Percentiles rank a stretch among this genome's conserved stretches.
Conservation (phyloP, 768 basidiomycete genomes). For the Lactifluus echinatus region DNA sequence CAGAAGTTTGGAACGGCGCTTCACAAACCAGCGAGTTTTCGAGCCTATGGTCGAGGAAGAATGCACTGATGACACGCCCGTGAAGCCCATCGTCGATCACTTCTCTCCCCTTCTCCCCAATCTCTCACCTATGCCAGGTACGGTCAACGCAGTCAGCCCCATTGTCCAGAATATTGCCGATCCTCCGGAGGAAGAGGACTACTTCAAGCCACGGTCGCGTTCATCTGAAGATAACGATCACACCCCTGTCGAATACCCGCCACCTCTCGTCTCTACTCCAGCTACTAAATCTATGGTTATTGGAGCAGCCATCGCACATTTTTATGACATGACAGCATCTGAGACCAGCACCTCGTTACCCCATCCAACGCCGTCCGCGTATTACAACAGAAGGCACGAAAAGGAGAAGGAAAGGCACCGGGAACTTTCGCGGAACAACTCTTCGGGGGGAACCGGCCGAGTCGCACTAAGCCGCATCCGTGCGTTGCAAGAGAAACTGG, state of each 20-base stretch:
- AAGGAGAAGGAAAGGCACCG: conserved; percentile 19
- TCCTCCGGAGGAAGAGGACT: conserved; percentile 10
- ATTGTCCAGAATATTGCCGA: conserved; percentile 3
- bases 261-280: not conserved
- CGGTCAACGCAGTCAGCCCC: conserved; percentile 15
- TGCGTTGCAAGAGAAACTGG: conserved; percentile 9
- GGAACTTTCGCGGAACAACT: conserved; percentile 21
- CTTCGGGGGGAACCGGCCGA: conserved; percentile 14
- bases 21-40: conserved; percentile 4
- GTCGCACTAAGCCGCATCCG: conserved; percentile 14
- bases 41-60: conserved; percentile 19
- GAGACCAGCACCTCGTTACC: conserved; percentile 18
- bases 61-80: not conserved
- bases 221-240: conserved; percentile 9
- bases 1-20: conserved; percentile 8
- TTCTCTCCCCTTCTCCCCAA: conserved; percentile 20
- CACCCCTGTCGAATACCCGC: conserved; percentile 12
- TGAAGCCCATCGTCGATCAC: conserved; percentile 10
- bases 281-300: conserved; percentile 15
- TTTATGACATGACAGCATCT: conserved; percentile 14
- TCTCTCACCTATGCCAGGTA: conserved; percentile 16
- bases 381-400: conserved; percentile 18
- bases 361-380: conserved; percentile 18
- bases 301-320: conserved; percentile 11
- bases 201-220: conserved; percentile 4